Base-by-base conservation (phyloP, 257 asterid genomes). In the Orobanche coerulescens region DNA sequence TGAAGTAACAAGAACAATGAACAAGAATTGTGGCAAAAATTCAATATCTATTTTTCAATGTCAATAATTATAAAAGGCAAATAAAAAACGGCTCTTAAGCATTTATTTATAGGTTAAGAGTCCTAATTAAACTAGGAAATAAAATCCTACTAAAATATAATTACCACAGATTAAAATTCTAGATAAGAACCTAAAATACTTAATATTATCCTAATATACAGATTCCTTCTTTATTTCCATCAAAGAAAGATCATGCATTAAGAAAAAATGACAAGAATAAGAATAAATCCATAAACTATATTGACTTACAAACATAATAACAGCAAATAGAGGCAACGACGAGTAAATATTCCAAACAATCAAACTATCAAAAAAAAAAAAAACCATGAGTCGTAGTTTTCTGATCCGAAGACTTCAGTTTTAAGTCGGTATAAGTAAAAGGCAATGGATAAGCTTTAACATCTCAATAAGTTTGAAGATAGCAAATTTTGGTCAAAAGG, bases 251-350 rank as follows among this genome's bases (percentile, higher is more conserved):
- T 31, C 26, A 28, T 55, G 12, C 13, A 44, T 44, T 18, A 61
- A 23, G 64, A 16, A 44, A 25, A 55, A 70, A 43, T 39, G 37
- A 53, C 33, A 61, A 22, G 51, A 67, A 36, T 7, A 60, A 42
- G 12, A 42, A n/a, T 13, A 68, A 23, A n/a, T 22, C 6, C n/a
- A 22, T 39, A 55, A 1, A 18, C 23, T n/a, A 15, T 12, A 51
- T n/a, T 2, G 1, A 6, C 8, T 53, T 3, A 10, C 42, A 19
- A 20, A 7, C 19, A 30, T 19, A 13, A 54, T 31, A 13, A 61
- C 44, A 30, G 34, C 12, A 22, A 22, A 31, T 36, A 15, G 18
- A 56, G 46, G 40, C 10, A 47, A 64, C 28, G 23, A 4, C 5
- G 14, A 39, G 31, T 30, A 22, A 9, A 39, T 22, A 15, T 31